Conservation (phyloP, 768 basidiomycete species). For the Tephrocybe rancida region DNA sequence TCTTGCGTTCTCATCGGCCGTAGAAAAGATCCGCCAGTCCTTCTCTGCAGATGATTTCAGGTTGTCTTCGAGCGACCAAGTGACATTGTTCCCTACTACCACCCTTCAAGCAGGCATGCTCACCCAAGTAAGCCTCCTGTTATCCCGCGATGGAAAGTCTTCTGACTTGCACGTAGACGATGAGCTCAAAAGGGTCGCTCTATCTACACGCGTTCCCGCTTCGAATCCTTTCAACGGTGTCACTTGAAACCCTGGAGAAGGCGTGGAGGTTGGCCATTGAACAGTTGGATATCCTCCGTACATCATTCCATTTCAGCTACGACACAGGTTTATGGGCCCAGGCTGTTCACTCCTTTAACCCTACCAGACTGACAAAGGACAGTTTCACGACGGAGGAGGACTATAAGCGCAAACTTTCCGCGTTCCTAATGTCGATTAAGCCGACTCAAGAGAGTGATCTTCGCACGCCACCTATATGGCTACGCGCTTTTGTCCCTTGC, state of each 20-base stretch:
- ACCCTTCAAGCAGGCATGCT: constrained; percentile 51
- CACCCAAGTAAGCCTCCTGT: constrained; percentile 38
- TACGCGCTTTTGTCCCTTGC: constrained; percentile 27
- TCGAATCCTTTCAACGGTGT: constrained; percentile 16
- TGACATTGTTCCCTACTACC: constrained; percentile 41
- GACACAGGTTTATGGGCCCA: constrained; percentile 36
- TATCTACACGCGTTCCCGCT: constrained; percentile 36
- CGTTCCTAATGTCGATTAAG: constrained; percentile 20
- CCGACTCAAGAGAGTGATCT: constrained; percentile 25
- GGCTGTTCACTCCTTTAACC: constrained; percentile 25
- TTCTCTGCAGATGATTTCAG: constrained; percentile 18
- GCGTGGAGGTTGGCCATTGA: constrained; percentile 38
- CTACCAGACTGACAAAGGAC: constrained; percentile 23
- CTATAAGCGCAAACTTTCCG: constrained; percentile 17
- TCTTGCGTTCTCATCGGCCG: background rate
- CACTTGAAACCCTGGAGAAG: constrained; percentile 29
- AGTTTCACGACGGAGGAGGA: constrained; percentile 18
- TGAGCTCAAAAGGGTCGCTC: constrained; percentile 28
- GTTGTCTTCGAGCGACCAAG: constrained; percentile 29
- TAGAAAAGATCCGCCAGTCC: background rate
- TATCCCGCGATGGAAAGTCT: background rate
- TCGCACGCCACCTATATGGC: constrained; percentile 29
- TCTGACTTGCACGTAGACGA: constrained; percentile 22
- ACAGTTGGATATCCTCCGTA: constrained; percentile 42
- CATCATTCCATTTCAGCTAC: constrained; percentile 46